Percentiles rank a stretch among this genome's conserved stretches.
These are phyloP conservation scores for Microsporum canis DNA, from an alignment of 2,329 filamentous ascomycete genomes.

Conservation along the genomic window DNA sequence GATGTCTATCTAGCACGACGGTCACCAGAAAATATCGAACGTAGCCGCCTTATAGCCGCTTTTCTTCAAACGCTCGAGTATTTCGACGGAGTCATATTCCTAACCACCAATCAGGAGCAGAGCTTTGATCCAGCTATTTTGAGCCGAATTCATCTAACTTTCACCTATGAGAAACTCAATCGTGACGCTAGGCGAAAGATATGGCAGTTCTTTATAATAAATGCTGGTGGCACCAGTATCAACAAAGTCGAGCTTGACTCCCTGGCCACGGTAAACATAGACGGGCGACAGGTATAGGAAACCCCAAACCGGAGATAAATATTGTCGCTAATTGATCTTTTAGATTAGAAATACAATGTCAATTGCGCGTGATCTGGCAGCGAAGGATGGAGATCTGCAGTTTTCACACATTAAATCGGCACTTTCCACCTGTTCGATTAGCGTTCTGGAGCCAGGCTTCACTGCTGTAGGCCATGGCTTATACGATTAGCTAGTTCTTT, in stretches of 20 bases:
- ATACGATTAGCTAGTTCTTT: neutral
- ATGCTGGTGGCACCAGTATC: neutral
- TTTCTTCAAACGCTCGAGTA: constrained; percentile 12
- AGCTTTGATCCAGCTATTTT: constrained; percentile 10
- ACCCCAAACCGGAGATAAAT: neutral
- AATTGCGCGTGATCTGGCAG: constrained; percentile 7
- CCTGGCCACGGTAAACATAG: constrained; percentile 1
- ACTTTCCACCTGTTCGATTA: constrained; percentile 4
- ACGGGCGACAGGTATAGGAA: constrained; percentile 1
- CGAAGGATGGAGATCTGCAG: neutral
- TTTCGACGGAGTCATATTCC: constrained; percentile 11
- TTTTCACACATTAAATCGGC: constrained; percentile 1
- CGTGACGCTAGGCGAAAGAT: neutral
- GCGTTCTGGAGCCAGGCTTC: constrained; percentile 4
- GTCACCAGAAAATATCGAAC: constrained; percentile 12
- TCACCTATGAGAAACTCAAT: constrained; percentile 9
- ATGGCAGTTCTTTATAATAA: constrained; percentile 6
- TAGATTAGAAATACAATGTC: constrained; percentile 11
- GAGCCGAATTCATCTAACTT: constrained; percentile 10
- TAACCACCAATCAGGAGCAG: constrained; percentile 10
- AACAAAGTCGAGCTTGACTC: constrained; percentile 3
- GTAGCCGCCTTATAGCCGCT: constrained; percentile 18
- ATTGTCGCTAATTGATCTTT: neutral
- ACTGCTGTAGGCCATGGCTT: neutral
- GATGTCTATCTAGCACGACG: constrained; percentile 15